These are phyloP conservation scores for Brassica hybrid DNA, from an alignment of 441 rosid genomes.

Conservation along the genomic window DNA sequence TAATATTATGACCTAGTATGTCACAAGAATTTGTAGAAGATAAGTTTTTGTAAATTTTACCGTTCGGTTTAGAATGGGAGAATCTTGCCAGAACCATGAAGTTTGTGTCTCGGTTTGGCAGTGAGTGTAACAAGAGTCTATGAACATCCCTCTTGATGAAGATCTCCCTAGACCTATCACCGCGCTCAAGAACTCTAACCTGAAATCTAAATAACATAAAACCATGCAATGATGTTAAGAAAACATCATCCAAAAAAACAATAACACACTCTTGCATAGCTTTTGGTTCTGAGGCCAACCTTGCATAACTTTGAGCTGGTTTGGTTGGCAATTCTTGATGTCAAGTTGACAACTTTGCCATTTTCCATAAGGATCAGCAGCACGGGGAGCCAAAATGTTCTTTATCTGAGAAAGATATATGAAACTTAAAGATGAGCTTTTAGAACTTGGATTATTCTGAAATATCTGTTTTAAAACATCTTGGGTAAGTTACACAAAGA, in stretches of 20 bases:
- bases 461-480: too few species aligned
- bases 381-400: conserved; percentile 86
- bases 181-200: conserved; percentile 68
- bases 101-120: conserved; percentile 82
- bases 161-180: conserved; percentile 56
- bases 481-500: not conserved
- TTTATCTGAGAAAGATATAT: conserved; percentile 56
- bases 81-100: conserved; percentile 66
- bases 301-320: conserved; percentile 74
- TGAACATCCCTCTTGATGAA: conserved; percentile 69
- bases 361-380: conserved; percentile 68
- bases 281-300: conserved; percentile 47
- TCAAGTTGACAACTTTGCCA: conserved; percentile 88
- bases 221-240: conserved; percentile 7
- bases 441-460: not conserved
- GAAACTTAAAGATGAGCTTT: not conserved
- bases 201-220: conserved; percentile 56
- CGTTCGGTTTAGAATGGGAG: conserved; percentile 60
- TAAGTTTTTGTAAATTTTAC: conserved; percentile 46
- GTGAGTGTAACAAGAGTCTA: conserved; percentile 83
- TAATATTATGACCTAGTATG: not conserved
- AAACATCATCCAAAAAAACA: not conserved
- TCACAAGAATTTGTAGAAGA: conserved; percentile 3
- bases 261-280: conserved; percentile 8
- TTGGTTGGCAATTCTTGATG: conserved; percentile 74